These are phyloP conservation scores for Echria macrotheca DNA, from an alignment of 495 filamentous ascomycete species.

Conservation along the genomic window DNA sequence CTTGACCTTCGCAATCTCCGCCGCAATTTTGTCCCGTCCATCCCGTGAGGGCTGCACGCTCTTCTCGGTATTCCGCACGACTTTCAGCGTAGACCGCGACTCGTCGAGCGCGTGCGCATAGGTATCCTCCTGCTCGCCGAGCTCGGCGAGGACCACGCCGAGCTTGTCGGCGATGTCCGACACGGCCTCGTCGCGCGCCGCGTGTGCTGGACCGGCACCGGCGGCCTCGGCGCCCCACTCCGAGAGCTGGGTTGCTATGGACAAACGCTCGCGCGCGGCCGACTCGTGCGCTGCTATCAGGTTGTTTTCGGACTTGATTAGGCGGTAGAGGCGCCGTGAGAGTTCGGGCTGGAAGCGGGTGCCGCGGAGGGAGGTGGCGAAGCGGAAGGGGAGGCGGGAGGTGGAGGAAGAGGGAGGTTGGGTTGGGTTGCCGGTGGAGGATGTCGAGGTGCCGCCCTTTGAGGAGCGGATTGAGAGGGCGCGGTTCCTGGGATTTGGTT, in stretches of 20 bases:
- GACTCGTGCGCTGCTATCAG: conserved; percentile 76
- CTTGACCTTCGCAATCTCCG: conserved; percentile 87
- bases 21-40: conserved; percentile 72
- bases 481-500: conserved; percentile 46
- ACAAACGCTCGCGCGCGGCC: conserved; percentile 72
- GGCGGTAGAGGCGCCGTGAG: conserved; percentile 73
- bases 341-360: conserved; percentile 78
- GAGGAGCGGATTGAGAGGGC: conserved; percentile 42
- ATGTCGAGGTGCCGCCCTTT: conserved; percentile 32
- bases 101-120: conserved; percentile 87
- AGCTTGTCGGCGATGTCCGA: conserved; percentile 91
- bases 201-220: too few relatives aligned
- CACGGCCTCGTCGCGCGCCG: conserved; percentile 84
- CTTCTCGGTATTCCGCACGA: conserved; percentile 85
- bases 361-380: conserved; percentile 74
- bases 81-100: conserved; percentile 71
- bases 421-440: conserved; percentile 34
- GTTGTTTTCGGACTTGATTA: conserved; percentile 89
- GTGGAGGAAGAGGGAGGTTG: conserved; percentile 25
- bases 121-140: conserved; percentile 85
- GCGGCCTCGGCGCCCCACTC: conserved; percentile 91
- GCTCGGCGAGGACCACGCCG: conserved; percentile 81
- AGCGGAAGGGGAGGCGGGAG: conserved; percentile 62
- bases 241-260: conserved; percentile 83
- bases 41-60: conserved; percentile 90